A percentile compares a stretch with the other conserved stretches of the same genome.
Conservation (phyloP, 768 basidiomycete genomes). For the Suillus brevipes region DNA sequence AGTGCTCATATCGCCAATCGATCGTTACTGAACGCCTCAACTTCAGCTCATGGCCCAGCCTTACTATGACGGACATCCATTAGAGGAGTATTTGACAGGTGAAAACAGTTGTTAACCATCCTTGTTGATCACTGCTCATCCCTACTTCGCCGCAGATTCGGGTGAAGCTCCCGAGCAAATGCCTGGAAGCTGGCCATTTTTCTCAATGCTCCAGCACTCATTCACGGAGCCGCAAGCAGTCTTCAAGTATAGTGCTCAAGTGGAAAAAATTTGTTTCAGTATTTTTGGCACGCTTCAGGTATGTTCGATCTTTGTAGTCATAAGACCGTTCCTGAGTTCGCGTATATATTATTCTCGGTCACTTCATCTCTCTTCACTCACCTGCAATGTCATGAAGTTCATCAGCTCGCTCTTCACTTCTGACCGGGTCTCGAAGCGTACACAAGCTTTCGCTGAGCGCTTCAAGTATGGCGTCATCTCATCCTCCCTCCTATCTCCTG, state of each 20-base stretch:
- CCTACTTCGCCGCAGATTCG: conserved; percentile 43
- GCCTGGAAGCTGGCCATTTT: conserved; percentile 52
- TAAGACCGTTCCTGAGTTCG: conserved; percentile 17
- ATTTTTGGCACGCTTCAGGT: conserved; percentile 37
- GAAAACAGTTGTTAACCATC: conserved; percentile 20
- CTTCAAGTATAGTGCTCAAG: conserved; percentile 23
- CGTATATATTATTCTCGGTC: conserved; percentile 2
- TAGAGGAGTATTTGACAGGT: conserved; percentile 74
- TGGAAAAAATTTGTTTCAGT: conserved; percentile 29
- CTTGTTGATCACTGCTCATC: conserved; percentile 7
- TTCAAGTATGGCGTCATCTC: conserved; percentile 87
- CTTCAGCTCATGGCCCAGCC: conserved; percentile 65
- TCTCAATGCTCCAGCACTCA: conserved; percentile 24
- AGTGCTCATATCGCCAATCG: conserved; percentile 15
- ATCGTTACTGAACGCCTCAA: conserved; percentile 8
- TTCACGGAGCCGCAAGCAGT: conserved; percentile 11
- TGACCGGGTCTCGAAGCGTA: conserved; percentile 34
- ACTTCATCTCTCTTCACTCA: conserved; percentile 5
- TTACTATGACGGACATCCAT: conserved; percentile 74
- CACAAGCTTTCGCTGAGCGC: conserved; percentile 64
- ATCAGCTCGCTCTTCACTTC: conserved; percentile 39
- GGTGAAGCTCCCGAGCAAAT: conserved; percentile 58
- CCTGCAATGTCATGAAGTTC: conserved; percentile 31
- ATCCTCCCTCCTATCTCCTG: conserved; percentile 68
- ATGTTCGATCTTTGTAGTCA: conserved; percentile 24